These are phyloP conservation scores for Cyclocybe cylindracea DNA, from an alignment of 768 basidiomycete genomes.

Conservation along the genomic window DNA sequence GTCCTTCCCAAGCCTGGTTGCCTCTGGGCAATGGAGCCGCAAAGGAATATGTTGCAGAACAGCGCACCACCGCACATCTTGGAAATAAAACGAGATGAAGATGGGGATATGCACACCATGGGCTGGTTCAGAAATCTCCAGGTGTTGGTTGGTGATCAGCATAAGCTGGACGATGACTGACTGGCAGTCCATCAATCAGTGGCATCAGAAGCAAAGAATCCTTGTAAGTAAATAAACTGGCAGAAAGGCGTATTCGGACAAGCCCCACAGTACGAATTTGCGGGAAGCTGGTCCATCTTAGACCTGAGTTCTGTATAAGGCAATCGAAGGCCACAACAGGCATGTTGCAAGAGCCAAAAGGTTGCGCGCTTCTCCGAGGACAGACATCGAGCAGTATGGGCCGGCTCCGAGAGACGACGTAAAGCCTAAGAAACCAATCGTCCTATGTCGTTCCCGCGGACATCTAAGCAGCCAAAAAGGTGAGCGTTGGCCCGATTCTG, in stretches of 20 bases:
- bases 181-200: conserved; percentile 5
- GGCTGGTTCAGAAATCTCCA: too few species aligned
- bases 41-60: too few species aligned
- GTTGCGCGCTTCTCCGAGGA: conserved; percentile 12
- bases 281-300: neutral
- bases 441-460: conserved; percentile 19
- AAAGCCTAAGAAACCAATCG: conserved; percentile 2
- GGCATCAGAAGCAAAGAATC: conserved; percentile 7
- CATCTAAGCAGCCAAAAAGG: neutral
- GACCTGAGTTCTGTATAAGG: conserved; percentile 1
- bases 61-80: too few species aligned
- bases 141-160: neutral
- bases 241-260: neutral
- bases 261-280: neutral
- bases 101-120: too few species aligned
- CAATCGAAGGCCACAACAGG: conserved; percentile 10
- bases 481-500: too few species aligned
- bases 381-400: conserved; percentile 9
- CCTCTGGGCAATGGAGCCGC: neutral
- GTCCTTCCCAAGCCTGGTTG: conserved; percentile 3
- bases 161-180: neutral
- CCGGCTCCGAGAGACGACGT: conserved; percentile 19
- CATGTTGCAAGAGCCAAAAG: neutral
- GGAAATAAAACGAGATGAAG: too few species aligned
- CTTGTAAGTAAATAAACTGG: neutral